Conservation (phyloP, 768 basidiomycete genomes). For the Phlegmacium glaucopus region DNA sequence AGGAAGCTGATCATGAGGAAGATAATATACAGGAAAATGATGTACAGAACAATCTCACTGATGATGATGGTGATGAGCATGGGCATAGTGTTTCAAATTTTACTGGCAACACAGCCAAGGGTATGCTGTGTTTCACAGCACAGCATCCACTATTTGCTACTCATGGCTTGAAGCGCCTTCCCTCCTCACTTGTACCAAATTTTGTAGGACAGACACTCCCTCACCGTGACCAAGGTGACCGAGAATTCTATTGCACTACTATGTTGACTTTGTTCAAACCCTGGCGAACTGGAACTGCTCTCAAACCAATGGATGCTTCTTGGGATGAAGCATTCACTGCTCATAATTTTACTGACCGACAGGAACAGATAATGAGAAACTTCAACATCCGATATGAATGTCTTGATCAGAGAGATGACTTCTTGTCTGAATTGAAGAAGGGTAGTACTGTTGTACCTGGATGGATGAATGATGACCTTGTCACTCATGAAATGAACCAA, state of each 20-base stretch:
- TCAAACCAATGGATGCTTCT: conserved; percentile 10
- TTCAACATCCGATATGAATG: conserved; percentile 35
- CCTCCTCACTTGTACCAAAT: conserved; percentile 17
- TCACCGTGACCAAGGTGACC: conserved; percentile 22
- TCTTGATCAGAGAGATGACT: no score
- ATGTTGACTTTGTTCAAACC: conserved; percentile 27
- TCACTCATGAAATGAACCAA: no score
- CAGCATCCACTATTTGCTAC: conserved; percentile 6
- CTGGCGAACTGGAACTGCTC: conserved; percentile 22
- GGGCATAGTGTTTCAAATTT: no score
- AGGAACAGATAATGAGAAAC: conserved; percentile 13
- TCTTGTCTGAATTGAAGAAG: no score
- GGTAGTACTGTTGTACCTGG: no score
- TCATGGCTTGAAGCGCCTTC: conserved; percentile 2
- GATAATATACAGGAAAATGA: no score
- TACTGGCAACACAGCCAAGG: no score
- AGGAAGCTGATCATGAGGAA: no score
- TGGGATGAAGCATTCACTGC: conserved; percentile 20
- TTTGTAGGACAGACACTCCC: conserved; percentile 24
- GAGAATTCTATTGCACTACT: conserved; percentile 26
- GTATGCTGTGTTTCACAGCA: not conserved
- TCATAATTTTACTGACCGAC: not conserved
- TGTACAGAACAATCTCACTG: no score
- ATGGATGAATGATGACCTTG: no score
- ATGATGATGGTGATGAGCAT: no score